Base-by-base conservation (phyloP, 805 yeast genomes). In the Candida ovalis region DNA sequence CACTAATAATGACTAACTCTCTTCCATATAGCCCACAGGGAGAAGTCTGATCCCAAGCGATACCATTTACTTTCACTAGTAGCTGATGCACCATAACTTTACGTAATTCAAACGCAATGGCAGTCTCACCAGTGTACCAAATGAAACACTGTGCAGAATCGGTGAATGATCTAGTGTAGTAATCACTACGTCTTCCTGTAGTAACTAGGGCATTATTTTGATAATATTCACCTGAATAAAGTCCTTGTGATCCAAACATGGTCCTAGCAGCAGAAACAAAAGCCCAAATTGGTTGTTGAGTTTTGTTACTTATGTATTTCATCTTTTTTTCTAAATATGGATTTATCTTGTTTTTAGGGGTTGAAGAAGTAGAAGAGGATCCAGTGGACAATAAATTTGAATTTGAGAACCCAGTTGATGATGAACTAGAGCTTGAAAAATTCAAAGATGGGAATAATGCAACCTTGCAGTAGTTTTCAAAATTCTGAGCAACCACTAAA, bases 21-120 rank as follows among this genome's bases (percentile, higher is more conserved):
- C 77, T 76, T 28, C 74, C 74, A 21, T 68, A 68, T 17, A 70
- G 60, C 15, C 71, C 69, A 42, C 81, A 81, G 35, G 78, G 71
- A 0, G 81, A 73, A 1, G 81, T 80, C 58, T 82, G 88, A 23
- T 81, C 77, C 90, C 90, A 84, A 13, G 78, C 73, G 21, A 84
- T 75, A 21, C 88, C 88, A 56, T 84, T 84, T 4, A 84, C 88
- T 46, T 71, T 65, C 12, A 74, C 74, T 41, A 71, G 66, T 5
- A 76, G 60, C 46, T 67, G 74, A 43, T 73, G 72, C 46, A 71
- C 68, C 40, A 63, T 61, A 18, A 72, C 72, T 44, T 77, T 73
- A 43, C 73, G 70, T 30, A 80, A 62, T 49, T 76, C 80, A 53
- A 79, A 77, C 2, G 77, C 76, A 33, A 80, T 68, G 19, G 78